Evolutionary conservation across 2,329 filamentous ascomycete genomes (phyloP), one percentile per base, ranked within the genome.

Genomic region (Waltergamsia citrina): DNA sequence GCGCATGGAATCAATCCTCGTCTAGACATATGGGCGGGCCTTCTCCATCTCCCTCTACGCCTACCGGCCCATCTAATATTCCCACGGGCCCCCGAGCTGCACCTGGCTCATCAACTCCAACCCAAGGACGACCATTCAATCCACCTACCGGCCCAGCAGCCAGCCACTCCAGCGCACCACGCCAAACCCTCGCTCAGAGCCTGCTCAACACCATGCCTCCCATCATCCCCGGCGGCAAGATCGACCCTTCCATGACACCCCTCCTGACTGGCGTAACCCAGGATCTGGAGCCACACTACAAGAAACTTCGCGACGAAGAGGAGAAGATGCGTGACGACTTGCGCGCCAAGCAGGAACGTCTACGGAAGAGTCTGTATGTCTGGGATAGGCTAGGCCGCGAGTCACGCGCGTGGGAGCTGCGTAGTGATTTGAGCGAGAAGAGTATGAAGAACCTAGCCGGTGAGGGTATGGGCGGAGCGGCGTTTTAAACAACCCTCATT

Each of bases 321-420:
- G 72, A 76, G 48, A 67, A 65, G 40, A 45, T 74, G 23, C 62
- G 73, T 2, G 62, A 69, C 27, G 72, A 77, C 34, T 52, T 73
- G 20, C 60, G 65, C 15, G 45, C 44, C 17, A 73, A 71, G 47
- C 65, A 76, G 44, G 73, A 76, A 27, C 65, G 65, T 40, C 51
- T 76, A 25, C 60, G 71, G 20, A 67, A 65, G 51, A 69, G 60
- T 36, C 53, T 78, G 24, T 60, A 65, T 29, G 44, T 59, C 19
- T 78, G 71, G 68, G 65, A 75, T 35, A 62, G 61, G 44, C 57
- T 71, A 29, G 67, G 72, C 47, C 60, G 71, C 18, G 73, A 78
- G 45, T 61, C 63, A 5, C 63, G 65, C 33, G 60, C 65, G 2
- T 69, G 69, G 56, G 67, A 71, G 51, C 58, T 76, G 29, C 63